These are phyloP conservation scores for Botrytis byssoidea DNA, from an alignment of 2,329 filamentous ascomycete species.

Conservation along the genomic window DNA sequence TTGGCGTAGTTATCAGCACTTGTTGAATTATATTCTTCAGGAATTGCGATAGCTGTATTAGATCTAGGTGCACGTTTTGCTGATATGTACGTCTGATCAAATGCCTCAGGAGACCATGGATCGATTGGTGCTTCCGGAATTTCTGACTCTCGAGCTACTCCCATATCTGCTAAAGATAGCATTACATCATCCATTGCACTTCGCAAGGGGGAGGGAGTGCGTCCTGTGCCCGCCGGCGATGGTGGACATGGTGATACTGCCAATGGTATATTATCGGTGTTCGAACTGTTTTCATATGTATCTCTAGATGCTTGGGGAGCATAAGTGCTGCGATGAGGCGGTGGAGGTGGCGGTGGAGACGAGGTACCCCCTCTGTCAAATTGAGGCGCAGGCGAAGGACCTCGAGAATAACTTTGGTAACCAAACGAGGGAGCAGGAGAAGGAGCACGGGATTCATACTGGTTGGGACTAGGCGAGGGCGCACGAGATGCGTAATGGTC, in stretches of 20 bases:
- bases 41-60: constrained; percentile 71
- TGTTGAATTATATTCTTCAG: constrained; percentile 52
- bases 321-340: constrained; percentile 72
- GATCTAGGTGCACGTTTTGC: constrained; percentile 50
- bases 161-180: constrained; percentile 88
- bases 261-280: constrained; percentile 54
- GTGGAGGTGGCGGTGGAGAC: constrained; percentile 74
- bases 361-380: constrained; percentile 38
- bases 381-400: constrained; percentile 42
- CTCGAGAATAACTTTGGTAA: constrained; percentile 40
- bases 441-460: constrained; percentile 42
- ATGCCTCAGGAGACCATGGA: constrained; percentile 90
- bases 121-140: constrained; percentile 58
- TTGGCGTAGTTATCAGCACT: constrained; percentile 45
- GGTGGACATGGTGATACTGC: constrained; percentile 63
- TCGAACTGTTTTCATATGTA: constrained; percentile 43
- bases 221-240: constrained; percentile 63
- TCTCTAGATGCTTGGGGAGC: constrained; percentile 35
- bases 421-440: constrained; percentile 36
- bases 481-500: constrained; percentile 37
- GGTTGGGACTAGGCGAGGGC: constrained; percentile 35
- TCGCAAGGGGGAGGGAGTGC: constrained; percentile 87
- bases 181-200: constrained; percentile 99
- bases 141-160: constrained; percentile 56
- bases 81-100: constrained; percentile 50